Conservation (phyloP, 2,329 filamentous ascomycete genomes). For the Ophiostoma himal-ulmi region DNA sequence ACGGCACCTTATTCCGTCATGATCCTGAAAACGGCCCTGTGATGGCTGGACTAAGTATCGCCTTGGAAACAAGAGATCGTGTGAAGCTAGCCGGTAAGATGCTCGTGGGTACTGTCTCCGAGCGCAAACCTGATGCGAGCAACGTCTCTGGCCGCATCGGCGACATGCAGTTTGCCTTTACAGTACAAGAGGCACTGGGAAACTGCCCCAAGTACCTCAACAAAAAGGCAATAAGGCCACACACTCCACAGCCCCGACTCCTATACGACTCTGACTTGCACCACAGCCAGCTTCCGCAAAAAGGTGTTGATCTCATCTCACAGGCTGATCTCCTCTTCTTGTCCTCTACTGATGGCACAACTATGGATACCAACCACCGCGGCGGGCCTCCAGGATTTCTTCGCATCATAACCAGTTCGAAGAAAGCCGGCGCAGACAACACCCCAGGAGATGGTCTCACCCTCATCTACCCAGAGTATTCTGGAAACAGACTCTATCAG, state of each 20-base stretch:
- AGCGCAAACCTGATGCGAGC: constrained; percentile 21
- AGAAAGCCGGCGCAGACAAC: constrained; percentile 25
- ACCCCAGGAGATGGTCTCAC: constrained; percentile 31
- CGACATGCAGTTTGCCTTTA: constrained; percentile 54
- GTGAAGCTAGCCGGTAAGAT: constrained; percentile 69
- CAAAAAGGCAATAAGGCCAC: constrained; percentile 57
- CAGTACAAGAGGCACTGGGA: constrained; percentile 66
- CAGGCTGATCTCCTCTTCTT: constrained; percentile 74
- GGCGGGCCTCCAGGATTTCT: constrained; percentile 71
- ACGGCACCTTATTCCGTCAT: constrained; percentile 37
- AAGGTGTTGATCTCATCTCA: constrained; percentile 54
- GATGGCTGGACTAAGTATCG: constrained; percentile 53
- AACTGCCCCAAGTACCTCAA: constrained; percentile 89
- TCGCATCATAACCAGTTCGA: constrained; percentile 53
- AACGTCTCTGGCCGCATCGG: constrained; percentile 30
- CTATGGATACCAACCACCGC: constrained; percentile 81
- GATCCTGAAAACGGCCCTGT: constrained; percentile 37
- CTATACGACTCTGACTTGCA: constrained; percentile 33
- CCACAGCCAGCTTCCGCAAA: constrained; percentile 40
- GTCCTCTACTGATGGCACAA: constrained; percentile 56
- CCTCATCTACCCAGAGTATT: constrained; percentile 76
- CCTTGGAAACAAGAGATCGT: constrained; percentile 61
- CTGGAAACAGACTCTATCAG: constrained; percentile 78
- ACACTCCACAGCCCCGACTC: constrained; percentile 45
- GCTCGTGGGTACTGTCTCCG: constrained; percentile 54